phyloP scores from a whole-genome alignment of 345 rosid genomes.

The Ricinus communis region DNA sequence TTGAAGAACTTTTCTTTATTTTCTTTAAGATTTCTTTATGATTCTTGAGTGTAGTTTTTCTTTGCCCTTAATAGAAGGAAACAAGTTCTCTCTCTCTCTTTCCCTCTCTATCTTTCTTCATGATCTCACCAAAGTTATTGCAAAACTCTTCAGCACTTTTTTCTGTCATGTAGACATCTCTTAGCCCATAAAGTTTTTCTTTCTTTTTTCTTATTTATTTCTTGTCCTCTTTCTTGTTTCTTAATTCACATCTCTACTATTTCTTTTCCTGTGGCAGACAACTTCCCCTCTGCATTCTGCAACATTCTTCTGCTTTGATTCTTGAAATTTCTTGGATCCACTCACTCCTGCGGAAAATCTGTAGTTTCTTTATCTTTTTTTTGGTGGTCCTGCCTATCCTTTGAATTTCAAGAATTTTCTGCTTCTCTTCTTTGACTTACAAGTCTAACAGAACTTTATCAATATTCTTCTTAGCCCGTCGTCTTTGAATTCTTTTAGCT shows the following conservation, averaged over 20 bases:
- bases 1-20: not conserved
- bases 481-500: constrained; percentile 24
- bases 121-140: not conserved
- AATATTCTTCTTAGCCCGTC: constrained; percentile 25
- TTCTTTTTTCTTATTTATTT: not conserved
- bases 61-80: constrained; percentile 15
- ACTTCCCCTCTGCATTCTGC: constrained; percentile 24
- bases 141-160: not conserved
- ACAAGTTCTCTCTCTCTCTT: not conserved
- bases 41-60: constrained; percentile 7
- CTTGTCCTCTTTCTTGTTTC: constrained; percentile 11
- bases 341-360: constrained; percentile 8
- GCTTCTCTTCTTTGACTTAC: constrained; percentile 15
- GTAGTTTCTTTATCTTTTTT: constrained; percentile 3
- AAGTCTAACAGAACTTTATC: constrained; percentile 13
- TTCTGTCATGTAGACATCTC: not conserved
- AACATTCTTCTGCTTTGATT: not conserved
- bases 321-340: not conserved
- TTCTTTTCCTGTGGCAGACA: constrained; percentile 8
- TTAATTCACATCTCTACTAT: not conserved
- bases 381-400: not conserved
- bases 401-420: not conserved
- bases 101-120: not conserved
- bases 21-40: not conserved
- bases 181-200: not conserved